Percentiles rank a stretch among this genome's conserved stretches.
phyloP scores from a whole-genome alignment of 345 rosid species.

The Pugionium cornutum region DNA sequence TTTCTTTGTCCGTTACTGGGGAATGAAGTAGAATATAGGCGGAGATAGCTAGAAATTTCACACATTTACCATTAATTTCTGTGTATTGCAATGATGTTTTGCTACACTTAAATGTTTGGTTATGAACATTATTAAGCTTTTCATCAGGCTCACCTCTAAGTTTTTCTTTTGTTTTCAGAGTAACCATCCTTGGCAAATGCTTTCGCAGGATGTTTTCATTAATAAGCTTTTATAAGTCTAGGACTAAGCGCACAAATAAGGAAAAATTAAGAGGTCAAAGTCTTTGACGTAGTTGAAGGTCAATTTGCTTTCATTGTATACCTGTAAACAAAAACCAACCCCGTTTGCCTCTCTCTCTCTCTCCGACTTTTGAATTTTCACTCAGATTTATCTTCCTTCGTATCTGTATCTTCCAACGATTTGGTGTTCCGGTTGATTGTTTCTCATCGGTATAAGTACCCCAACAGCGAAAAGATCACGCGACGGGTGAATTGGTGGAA shows the following conservation, averaged over 20 bases:
- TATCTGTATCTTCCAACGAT: constrained; percentile 21
- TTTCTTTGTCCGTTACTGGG: background rate
- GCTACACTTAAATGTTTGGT: no score
- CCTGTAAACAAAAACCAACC: constrained; percentile 26
- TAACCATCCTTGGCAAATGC: constrained; percentile 1
- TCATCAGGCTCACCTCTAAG: background rate
- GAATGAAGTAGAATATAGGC: no score
- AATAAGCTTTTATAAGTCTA: no score
- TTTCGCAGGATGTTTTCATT: background rate
- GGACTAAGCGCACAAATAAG: background rate
- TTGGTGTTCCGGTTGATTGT: constrained; percentile 2
- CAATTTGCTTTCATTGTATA: constrained; percentile 32
- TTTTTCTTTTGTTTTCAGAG: constrained; percentile 27
- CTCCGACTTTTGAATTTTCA: constrained; percentile 33
- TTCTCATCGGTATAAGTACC: constrained; percentile 15
- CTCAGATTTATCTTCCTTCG: constrained; percentile 23
- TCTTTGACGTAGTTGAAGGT: constrained; percentile 25
- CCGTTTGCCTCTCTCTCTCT: constrained; percentile 22
- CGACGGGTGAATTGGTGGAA: background rate
- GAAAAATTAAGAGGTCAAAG: constrained; percentile 16
- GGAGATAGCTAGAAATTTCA: no score
- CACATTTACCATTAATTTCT: background rate
- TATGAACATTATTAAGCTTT: background rate
- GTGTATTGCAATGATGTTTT: no score
- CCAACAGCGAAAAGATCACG: constrained; percentile 18